Base-by-base conservation (phyloP, 2,329 filamentous ascomycete genomes). In the Cadophora gregata region DNA sequence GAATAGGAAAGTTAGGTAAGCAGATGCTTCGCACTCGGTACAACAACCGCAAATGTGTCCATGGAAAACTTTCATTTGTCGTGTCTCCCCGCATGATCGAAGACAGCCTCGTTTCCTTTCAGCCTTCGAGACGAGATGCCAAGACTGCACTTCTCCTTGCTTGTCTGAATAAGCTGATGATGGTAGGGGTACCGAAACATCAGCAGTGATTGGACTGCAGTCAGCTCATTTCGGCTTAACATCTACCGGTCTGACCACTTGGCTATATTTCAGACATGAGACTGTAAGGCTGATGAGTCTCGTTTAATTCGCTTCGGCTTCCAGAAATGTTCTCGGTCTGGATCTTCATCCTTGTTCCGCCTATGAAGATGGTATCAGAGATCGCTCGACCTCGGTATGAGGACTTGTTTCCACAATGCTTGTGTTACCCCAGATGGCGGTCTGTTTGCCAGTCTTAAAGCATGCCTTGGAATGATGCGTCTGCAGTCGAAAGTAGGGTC, bases 71-170 rank as follows among this genome's bases (percentile, higher is more conserved):
- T 5, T n/a, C 16, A 55, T 5, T 12, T 55, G 51, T 55, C 53
- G 36, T 56, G 8, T 6, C 53, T 36, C 31, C 53, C 53, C 31
- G 53, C 53, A 56, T 56, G 53, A 33, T 56, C 29, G 29, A 56
- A 10, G 29, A 16, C 5, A 36, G 53, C 53, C 29, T 56, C 29
- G 24, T 9, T 56, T 56, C 24, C 19, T 36, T 33, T 33, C 53
- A 56, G 53, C 31, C 51, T 55, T 42, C 38, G 38, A 42, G 38
- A 19, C 38, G 38, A 42, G 38, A 42, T 42, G 31, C 31, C 38
- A 42, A 42, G 5, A 47, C 2, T 10, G 19, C 19, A 19, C 19
- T 47, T 25, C 21, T 16, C 50, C 50, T 16, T 58, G 31, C 4
- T 42, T 24, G 24, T 19, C 31, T 42, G 55, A 38, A 58, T 38